phyloP scores from a whole-genome alignment of 768 basidiomycete species.

The Gelatoporia subvermispora region DNA sequence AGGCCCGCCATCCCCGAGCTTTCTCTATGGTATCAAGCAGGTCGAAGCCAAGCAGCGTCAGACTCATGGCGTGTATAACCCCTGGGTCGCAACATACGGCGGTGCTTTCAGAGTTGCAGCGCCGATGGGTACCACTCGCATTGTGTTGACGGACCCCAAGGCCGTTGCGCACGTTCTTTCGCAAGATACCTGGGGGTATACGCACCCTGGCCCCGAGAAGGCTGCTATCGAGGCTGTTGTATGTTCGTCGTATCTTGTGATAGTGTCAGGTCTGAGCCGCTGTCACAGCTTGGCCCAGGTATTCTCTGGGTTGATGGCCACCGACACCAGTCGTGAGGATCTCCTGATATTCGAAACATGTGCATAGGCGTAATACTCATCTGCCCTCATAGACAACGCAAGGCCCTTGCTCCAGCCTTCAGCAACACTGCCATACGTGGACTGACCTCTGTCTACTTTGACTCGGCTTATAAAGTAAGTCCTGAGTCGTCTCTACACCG shows the following conservation, averaged over 20 bases:
- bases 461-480: constrained; percentile 45
- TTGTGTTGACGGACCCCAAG: constrained; percentile 29
- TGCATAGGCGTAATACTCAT: constrained; percentile 12
- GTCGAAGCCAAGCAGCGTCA: constrained; percentile 20
- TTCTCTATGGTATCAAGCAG: constrained; percentile 36
- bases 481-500: not conserved
- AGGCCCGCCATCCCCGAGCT: constrained; percentile 39
- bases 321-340: constrained; percentile 33
- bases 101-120: constrained; percentile 38
- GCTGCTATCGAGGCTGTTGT: constrained; percentile 36
- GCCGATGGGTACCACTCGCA: constrained; percentile 9
- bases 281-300: constrained; percentile 25
- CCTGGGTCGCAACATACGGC: constrained; percentile 47
- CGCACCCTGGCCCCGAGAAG: constrained; percentile 30
- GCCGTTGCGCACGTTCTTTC: constrained; percentile 48
- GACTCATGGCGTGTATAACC: constrained; percentile 31
- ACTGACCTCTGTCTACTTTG: constrained; percentile 43
- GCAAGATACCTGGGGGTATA: constrained; percentile 45
- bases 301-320: constrained; percentile 40
- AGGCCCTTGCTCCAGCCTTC: constrained; percentile 47
- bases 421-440: constrained; percentile 47
- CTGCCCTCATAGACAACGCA: constrained; percentile 38
- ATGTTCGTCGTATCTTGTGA: no score
- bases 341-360: constrained; percentile 4
- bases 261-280: not conserved